Conservation (phyloP, 257 asterid species). For the Asclepias syriaca region DNA sequence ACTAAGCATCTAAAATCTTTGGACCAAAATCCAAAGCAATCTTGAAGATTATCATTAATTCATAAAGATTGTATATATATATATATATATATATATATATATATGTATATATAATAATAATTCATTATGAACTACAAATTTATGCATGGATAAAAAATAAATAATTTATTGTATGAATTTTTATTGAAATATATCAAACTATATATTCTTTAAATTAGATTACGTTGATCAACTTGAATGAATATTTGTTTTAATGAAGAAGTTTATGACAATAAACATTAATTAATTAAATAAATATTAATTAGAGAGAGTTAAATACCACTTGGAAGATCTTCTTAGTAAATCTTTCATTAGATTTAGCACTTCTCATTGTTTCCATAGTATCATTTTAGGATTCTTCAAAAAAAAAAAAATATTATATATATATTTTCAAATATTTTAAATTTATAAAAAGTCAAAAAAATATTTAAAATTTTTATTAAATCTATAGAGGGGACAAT, state of each 20-base stretch:
- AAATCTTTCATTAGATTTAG: not conserved
- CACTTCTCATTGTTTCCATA: conserved; percentile 14
- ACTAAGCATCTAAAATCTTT: not conserved
- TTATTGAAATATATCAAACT: too few relatives aligned
- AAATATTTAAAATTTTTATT: too few relatives aligned
- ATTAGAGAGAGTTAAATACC: not conserved
- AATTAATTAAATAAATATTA: not conserved
- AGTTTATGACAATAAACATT: not conserved
- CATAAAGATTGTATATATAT: not conserved
- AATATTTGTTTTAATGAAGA: not conserved
- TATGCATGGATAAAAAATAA: too few relatives aligned
- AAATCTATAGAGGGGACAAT: too few relatives aligned
- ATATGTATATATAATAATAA: too few relatives aligned
- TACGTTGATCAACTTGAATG: too few relatives aligned
- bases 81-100: too few relatives aligned
- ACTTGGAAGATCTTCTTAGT: not conserved
- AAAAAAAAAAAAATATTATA: not conserved
- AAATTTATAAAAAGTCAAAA: too few relatives aligned
- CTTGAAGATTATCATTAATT: not conserved
- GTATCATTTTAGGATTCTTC: conserved; percentile 35
- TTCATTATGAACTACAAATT: too few relatives aligned
- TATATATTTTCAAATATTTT: too few relatives aligned
- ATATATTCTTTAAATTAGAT: too few relatives aligned
- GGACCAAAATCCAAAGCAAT: conserved; percentile 4
- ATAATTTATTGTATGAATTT: too few relatives aligned